These are phyloP conservation scores for Monosporascus sp. DNA, from an alignment of 2,329 filamentous ascomycete species.

Conservation along the genomic window DNA sequence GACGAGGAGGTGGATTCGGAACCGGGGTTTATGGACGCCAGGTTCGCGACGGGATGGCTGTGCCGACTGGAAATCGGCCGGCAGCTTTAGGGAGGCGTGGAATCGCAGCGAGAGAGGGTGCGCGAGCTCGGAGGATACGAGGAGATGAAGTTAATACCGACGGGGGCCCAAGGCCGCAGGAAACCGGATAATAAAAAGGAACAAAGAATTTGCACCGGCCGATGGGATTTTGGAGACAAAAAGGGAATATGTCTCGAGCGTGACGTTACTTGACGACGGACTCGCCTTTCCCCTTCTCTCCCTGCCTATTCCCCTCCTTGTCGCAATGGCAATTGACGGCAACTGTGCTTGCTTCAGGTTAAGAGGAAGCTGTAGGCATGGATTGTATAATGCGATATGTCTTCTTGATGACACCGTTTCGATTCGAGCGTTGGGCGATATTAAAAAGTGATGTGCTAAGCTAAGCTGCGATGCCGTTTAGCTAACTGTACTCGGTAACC, in stretches of 20 bases:
- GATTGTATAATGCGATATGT: too few species aligned
- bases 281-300: not conserved
- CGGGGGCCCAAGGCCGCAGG: not conserved
- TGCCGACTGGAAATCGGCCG: not conserved
- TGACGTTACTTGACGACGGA: slow-evolving; percentile 1
- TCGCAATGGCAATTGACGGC: not conserved
- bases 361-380: not conserved
- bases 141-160: too few species aligned
- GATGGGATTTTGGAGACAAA: slow-evolving; percentile 12
- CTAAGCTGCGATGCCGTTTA: too few species aligned
- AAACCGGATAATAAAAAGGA: not conserved
- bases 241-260: slow-evolving; percentile 13
- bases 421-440: too few species aligned
- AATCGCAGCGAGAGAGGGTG: slow-evolving; percentile 2
- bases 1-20: slow-evolving; percentile 49
- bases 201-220: slow-evolving; percentile 8
- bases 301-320: not conserved
- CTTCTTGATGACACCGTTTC: too few species aligned
- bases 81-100: not conserved
- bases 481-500: too few species aligned
- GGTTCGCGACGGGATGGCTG: slow-evolving; percentile 29
- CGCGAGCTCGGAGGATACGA: slow-evolving; percentile 5
- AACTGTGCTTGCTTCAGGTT: not conserved
- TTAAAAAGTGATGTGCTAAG: too few species aligned
- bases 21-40: slow-evolving; percentile 45